These are phyloP conservation scores for Sporodiniella umbellata DNA, from an alignment of 371 early-diverging fungal species.

Conservation along the genomic window DNA sequence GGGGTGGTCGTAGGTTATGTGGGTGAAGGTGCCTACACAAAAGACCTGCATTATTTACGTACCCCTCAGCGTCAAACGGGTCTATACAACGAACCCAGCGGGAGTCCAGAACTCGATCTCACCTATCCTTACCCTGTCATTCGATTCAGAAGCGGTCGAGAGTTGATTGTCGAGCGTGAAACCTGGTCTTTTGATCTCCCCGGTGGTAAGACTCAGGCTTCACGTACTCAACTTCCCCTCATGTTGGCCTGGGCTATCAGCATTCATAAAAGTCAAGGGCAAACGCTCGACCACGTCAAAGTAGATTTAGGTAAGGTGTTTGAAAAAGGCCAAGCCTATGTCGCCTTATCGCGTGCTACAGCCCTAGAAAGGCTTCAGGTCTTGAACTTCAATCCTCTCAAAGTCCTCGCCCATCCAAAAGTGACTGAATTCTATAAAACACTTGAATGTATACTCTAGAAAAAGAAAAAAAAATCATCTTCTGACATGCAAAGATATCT, in stretches of 20 bases:
- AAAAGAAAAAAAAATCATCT: too few relatives aligned
- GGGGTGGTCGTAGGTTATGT: constrained; percentile 67
- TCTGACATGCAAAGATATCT: too few relatives aligned
- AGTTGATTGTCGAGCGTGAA: constrained; percentile 49
- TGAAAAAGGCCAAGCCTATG: constrained; percentile 92
- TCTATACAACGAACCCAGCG: neutral
- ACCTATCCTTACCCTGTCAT: constrained; percentile 50
- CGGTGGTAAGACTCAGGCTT: constrained; percentile 28
- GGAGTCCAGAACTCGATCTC: constrained; percentile 5
- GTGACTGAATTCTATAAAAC: constrained; percentile 63
- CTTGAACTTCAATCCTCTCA: constrained; percentile 62
- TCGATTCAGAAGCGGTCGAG: constrained; percentile 47
- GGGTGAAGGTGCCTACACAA: constrained; percentile 24
- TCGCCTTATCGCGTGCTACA: constrained; percentile 86
- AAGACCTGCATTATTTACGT: neutral
- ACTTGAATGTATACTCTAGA: neutral
- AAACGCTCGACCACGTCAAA: constrained; percentile 80
- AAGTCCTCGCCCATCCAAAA: constrained; percentile 74
- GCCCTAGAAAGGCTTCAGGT: constrained; percentile 67
- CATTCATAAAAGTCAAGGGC: constrained; percentile 93
- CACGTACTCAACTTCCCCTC: constrained; percentile 64
- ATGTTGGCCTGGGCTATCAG: constrained; percentile 72
- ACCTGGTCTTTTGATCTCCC: constrained; percentile 60
- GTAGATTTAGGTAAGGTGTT: constrained; percentile 82
- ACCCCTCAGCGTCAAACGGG: constrained; percentile 20